Percentiles rank a stretch among this genome's conserved stretches.
These are phyloP conservation scores for Fusarium bactridioides DNA, from an alignment of 2,329 filamentous ascomycete species.

Conservation along the genomic window DNA sequence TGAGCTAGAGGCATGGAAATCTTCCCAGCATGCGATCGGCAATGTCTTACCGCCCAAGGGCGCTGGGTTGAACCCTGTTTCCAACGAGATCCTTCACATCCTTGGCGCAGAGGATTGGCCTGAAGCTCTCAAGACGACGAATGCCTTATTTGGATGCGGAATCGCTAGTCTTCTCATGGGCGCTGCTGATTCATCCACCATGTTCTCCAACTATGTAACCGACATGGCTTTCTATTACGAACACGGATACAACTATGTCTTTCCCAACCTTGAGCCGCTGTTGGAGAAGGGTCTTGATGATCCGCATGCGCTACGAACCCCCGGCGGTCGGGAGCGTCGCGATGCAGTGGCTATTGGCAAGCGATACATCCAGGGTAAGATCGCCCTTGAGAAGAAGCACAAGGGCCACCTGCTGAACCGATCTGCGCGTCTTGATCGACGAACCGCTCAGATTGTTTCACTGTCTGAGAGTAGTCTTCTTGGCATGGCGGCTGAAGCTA, in stretches of 20 bases:
- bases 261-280: conserved; percentile 30
- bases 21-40: conserved; percentile 26
- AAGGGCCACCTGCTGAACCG: conserved; percentile 25
- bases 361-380: conserved; percentile 36
- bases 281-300: conserved; percentile 27
- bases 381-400: conserved; percentile 32
- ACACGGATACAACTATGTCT: conserved; percentile 39
- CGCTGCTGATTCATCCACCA: conserved; percentile 29
- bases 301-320: conserved; percentile 29
- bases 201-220: conserved; percentile 39
- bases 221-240: conserved; percentile 39
- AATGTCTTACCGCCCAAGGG: conserved; percentile 35
- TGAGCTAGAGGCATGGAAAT: conserved; percentile 34
- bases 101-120: conserved; percentile 33
- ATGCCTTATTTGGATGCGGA: conserved; percentile 35
- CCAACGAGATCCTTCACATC: conserved; percentile 12
- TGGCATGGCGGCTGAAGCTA: conserved; percentile 36
- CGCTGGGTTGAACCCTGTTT: conserved; percentile 25
- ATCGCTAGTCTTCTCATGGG: conserved; percentile 38
- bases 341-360: conserved; percentile 33
- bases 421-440: conserved; percentile 27
- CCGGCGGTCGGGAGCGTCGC: conserved; percentile 28
- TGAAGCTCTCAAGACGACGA: conserved; percentile 35
- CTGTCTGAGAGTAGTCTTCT: conserved; percentile 35
- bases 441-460: conserved; percentile 35